Percentiles rank a stretch among this genome's conserved stretches.
These are phyloP conservation scores for Syzygium aromaticum DNA, from an alignment of 345 rosid genomes.

Conservation along the genomic window DNA sequence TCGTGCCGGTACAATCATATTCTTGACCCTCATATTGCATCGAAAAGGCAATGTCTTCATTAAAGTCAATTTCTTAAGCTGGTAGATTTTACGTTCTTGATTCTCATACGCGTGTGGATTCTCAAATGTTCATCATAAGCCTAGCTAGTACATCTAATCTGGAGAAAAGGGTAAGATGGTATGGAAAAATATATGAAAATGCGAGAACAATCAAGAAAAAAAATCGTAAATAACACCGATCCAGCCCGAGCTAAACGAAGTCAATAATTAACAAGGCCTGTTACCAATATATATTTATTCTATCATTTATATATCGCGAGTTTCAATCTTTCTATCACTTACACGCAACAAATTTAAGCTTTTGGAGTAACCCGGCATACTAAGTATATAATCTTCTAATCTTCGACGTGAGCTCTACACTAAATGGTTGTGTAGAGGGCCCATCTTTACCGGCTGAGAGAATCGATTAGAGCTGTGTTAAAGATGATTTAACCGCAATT, in stretches of 20 bases:
- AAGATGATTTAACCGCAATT: neutral
- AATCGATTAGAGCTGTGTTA: neutral
- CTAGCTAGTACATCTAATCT: neutral
- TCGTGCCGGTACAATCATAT: neutral
- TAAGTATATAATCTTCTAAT: neutral
- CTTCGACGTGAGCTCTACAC: neutral
- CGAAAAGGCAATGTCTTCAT: neutral
- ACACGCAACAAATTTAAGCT: neutral
- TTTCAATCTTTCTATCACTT: neutral
- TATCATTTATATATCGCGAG: neutral
- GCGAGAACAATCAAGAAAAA: rapidly evolving
- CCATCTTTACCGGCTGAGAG: neutral
- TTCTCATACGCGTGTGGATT: neutral
- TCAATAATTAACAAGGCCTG: neutral
- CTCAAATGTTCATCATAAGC: neutral
- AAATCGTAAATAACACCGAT: neutral
- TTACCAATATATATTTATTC: neutral
- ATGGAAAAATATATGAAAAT: neutral
- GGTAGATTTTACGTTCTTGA: neutral
- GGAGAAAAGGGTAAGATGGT: neutral
- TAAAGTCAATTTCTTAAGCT: neutral
- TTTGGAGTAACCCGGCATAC: neutral
- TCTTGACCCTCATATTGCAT: neutral
- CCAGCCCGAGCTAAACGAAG: neutral
- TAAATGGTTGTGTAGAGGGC: neutral